Conservation (phyloP, 208 protist genomes). For the Trypanosoma caninum region DNA sequence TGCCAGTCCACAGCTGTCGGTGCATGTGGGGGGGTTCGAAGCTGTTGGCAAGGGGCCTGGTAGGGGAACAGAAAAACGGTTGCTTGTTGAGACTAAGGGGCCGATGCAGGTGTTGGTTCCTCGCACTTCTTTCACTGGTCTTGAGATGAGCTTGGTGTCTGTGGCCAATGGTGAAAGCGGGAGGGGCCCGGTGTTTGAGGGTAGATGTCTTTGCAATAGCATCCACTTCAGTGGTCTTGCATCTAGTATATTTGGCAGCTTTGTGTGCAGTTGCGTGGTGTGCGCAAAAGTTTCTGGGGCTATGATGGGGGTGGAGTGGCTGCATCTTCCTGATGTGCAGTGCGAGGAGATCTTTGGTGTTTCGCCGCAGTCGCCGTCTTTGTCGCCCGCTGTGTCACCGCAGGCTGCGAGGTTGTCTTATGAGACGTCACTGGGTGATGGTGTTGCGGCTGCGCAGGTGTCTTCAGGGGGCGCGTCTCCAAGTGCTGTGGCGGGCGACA, state of each 20-base stretch:
- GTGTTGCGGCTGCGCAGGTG: conserved; percentile 10
- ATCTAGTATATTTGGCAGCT: conserved; percentile 74
- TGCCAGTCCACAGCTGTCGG: no score
- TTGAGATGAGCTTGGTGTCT: no score
- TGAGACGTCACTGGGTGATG: not conserved
- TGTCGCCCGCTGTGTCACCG: not conserved
- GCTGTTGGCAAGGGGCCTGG: no score
- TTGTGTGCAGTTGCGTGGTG: conserved; percentile 63
- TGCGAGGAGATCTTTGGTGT: conserved; percentile 13
- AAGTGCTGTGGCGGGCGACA: conserved; percentile 1
- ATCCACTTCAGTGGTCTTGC: conserved; percentile 28
- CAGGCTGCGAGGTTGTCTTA: not conserved
- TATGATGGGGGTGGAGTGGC: conserved; percentile 61
- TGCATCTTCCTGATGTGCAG: conserved; percentile 59
- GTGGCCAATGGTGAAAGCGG: not conserved
- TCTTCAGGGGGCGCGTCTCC: not conserved
- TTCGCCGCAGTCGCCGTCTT: not conserved
- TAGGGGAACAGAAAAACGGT: no score
- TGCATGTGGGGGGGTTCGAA: no score
- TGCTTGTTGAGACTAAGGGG: no score
- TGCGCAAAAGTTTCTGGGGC: conserved; percentile 47
- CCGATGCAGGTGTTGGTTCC: no score
- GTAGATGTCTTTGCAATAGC: conserved; percentile 56
- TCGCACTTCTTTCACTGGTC: no score
- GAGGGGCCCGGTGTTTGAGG: conserved; percentile 28